These are phyloP conservation scores for Glutinoglossum americanum DNA, from an alignment of 495 filamentous ascomycete species.

Conservation along the genomic window DNA sequence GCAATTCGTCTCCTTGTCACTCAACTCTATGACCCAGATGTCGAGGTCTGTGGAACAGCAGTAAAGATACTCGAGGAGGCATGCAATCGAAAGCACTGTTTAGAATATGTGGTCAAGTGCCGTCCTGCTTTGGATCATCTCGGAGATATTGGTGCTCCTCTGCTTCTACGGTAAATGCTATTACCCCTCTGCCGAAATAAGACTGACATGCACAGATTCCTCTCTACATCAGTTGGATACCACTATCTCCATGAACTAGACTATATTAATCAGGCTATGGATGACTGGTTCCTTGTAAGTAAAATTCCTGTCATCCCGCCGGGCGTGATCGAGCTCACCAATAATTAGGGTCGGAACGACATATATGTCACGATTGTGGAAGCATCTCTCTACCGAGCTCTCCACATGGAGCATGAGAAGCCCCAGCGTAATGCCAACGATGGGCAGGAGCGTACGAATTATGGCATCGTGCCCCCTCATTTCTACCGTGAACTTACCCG, in stretches of 20 bases:
- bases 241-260: conserved; percentile 93
- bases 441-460: conserved; percentile 28
- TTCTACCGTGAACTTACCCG: conserved; percentile 92
- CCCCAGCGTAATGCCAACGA: conserved; percentile 16
- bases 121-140: conserved; percentile 89
- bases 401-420: conserved; percentile 18
- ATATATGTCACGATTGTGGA: conserved; percentile 87
- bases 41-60: conserved; percentile 85
- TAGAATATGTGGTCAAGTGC: conserved; percentile 93
- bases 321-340: background rate
- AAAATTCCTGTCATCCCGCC: background rate
- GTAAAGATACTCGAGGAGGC: conserved; percentile 95
- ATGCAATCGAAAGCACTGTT: conserved; percentile 68
- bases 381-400: conserved; percentile 74
- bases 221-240: conserved; percentile 89
- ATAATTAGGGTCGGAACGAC: conserved; percentile 58
- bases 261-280: conserved; percentile 98
- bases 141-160: conserved; percentile 86
- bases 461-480: conserved; percentile 66
- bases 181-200: background rate
- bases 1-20: conserved; percentile 90
- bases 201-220: conserved; percentile 26
- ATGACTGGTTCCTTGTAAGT: conserved; percentile 74
- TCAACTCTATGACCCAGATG: conserved; percentile 89
- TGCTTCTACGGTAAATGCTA: conserved; percentile 44